Conservation (phyloP, 2,329 filamentous ascomycete species). For the Aspergillus calidoustus region DNA sequence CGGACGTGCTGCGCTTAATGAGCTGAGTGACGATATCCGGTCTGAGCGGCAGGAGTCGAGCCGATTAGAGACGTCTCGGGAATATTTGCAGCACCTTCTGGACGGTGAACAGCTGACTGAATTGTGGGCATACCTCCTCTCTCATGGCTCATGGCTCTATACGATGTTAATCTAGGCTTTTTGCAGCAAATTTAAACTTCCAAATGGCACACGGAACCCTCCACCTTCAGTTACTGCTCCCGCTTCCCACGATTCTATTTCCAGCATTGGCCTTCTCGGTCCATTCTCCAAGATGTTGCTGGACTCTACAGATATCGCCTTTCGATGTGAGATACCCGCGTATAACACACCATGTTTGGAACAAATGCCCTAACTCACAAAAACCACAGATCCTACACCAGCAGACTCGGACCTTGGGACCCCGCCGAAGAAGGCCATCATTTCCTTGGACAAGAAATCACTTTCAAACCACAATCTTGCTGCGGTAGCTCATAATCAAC, state of each 20-base stretch:
- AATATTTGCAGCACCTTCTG: constrained; percentile 75
- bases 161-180: constrained; percentile 21
- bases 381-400: constrained; percentile 39
- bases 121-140: constrained; percentile 40
- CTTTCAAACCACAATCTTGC: constrained; percentile 47
- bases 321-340: constrained; percentile 43
- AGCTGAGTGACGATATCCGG: constrained; percentile 72
- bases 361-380: constrained; percentile 21
- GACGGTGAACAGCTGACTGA: constrained; percentile 65
- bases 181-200: constrained; percentile 49
- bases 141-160: constrained; percentile 14
- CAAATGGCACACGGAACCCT: constrained; percentile 31
- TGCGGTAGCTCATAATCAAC: constrained; percentile 41
- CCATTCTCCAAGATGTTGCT: constrained; percentile 61
- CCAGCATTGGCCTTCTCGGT: constrained; percentile 47
- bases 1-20: constrained; percentile 62
- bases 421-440: constrained; percentile 27
- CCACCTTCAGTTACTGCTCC: constrained; percentile 25
- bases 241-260: constrained; percentile 25
- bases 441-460: constrained; percentile 30
- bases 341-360: neutral
- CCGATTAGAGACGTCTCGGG: constrained; percentile 71
- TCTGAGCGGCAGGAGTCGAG: constrained; percentile 62
- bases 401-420: constrained; percentile 30
- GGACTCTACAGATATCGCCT: constrained; percentile 50